Conservation (phyloP, 1,284 basidiomycete genomes). For the Omphalotus olearius region DNA sequence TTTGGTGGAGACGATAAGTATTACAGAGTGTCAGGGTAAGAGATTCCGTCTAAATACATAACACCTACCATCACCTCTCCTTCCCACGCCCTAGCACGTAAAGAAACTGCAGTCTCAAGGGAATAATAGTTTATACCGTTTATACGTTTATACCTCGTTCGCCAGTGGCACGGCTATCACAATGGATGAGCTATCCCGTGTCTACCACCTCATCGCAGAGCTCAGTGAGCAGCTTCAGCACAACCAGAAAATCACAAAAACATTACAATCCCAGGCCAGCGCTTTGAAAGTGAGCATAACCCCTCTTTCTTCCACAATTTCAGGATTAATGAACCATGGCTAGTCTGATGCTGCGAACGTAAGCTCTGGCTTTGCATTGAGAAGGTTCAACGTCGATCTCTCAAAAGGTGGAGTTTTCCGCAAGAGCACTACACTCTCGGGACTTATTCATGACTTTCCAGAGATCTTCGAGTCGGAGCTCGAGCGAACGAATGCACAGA, state of each 20-base stretch:
- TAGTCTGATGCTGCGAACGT: conserved; percentile 80
- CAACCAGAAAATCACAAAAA: conserved; percentile 76
- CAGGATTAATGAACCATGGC: conserved; percentile 12
- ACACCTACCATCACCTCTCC: conserved; percentile 1
- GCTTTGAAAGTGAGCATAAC: conserved; percentile 69
- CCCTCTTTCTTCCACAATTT: conserved; percentile 6
- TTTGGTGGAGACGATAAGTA: conserved; percentile 2
- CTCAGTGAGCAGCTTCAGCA: conserved; percentile 83
- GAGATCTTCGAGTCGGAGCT: conserved; percentile 93
- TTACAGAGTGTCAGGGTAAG: conserved; percentile 1
- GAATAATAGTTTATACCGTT: no score
- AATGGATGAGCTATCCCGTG: conserved; percentile 72
- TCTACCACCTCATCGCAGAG: conserved; percentile 80
- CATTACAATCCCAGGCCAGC: conserved; percentile 71
- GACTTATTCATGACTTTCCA: conserved; percentile 28
- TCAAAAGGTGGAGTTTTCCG: conserved; percentile 59
- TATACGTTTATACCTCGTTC: no score
- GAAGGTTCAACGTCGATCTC: conserved; percentile 93
- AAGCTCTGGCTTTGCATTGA: conserved; percentile 76
- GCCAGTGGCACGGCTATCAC: no score
- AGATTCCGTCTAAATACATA: background rate
- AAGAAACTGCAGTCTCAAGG: no score
- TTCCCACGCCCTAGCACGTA: background rate
- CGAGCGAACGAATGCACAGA: conserved; percentile 85
- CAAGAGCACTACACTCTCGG: background rate